These are phyloP conservation scores for Hygrophorus russula DNA, from an alignment of 768 basidiomycete species.

Conservation along the genomic window DNA sequence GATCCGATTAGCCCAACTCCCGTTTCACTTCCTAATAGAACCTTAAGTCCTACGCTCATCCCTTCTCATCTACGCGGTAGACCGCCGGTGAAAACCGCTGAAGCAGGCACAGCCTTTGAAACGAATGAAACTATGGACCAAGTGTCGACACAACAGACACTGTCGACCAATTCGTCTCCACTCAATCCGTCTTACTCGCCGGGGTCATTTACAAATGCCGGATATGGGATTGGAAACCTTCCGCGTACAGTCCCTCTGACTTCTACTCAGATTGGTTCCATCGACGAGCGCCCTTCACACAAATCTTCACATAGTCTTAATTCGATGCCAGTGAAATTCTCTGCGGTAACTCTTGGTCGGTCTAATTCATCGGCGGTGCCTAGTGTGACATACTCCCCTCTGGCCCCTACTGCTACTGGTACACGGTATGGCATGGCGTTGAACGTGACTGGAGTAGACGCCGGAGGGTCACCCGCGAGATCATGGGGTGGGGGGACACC, in stretches of 20 bases:
- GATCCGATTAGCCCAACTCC: not conserved
- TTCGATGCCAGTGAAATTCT: conserved; percentile 8
- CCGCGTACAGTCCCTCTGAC: conserved; percentile 46
- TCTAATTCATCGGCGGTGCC: conserved; percentile 5
- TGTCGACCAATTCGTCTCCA: no score
- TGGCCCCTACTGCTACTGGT: conserved; percentile 43
- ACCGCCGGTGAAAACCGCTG: no score
- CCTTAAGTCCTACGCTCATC: not conserved
- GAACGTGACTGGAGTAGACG: conserved; percentile 23
- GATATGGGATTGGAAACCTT: conserved; percentile 32
- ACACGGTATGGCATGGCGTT: conserved; percentile 57
- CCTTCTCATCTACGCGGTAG: not conserved
- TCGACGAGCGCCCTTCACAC: conserved; percentile 1
- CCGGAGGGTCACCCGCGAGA: conserved; percentile 26
- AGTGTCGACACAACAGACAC: no score
- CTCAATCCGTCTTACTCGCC: conserved; percentile 14
- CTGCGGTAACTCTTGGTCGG: not conserved
- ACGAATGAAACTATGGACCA: no score
- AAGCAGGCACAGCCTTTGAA: no score
- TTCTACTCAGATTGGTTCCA: conserved; percentile 17
- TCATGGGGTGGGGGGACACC: conserved; percentile 50
- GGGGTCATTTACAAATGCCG: conserved; percentile 28
- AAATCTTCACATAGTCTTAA: conserved; percentile 13
- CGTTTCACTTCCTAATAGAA: not conserved
- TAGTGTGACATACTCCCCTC: conserved; percentile 10